Base-by-base conservation (phyloP, 2,329 filamentous ascomycete genomes). In the Sarocladium kiliense region DNA sequence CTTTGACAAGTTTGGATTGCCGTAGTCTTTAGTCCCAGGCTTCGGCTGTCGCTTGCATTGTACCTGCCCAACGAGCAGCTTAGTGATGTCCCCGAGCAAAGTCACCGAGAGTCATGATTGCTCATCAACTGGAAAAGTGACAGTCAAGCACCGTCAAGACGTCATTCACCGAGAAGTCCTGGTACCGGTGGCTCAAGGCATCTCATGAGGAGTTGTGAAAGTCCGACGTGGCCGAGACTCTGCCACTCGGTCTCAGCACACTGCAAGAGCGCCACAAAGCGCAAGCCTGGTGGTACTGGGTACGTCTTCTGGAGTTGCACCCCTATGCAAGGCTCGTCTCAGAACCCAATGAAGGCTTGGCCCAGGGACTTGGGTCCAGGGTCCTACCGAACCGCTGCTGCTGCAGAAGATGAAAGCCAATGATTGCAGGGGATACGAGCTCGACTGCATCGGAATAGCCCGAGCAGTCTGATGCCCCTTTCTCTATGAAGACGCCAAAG, bases 251-350 rank as follows among this genome's bases (percentile, higher is more conserved):
- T 27, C 44, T 47, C 44, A 47, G 44, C 44, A 11, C 3, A 23
- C 44, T 47, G 44, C 23, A 30, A 47, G 44, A 30, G 25, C 44
- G 44, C 44, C 44, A 47, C 44, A n/a, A 47, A 23, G 6, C 44
- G 21, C 44, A n/a, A 18, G 41, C 5, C n/a, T n/a, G n/a, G n/a
- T n/a, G n/a, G n/a, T n/a, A n/a, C 5, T 27, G 5, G 10, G n/a
- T 18, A 11, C 9, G 14, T 47, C 44, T n/a, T 47, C 10, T 23
- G 12, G 10, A 23, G 25, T 23, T 14, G 19, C 39, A 49, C 25
- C 25, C 41, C 41, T 45, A 23, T 23, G n/a, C 23, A 49, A 23
- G 44, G 25, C 25, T 49, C 25, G 39, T 44, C 18, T 23, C 39
- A 21, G 9, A 18, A 11, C 12, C 25, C 21, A 30, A 27, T 47